Evolutionary conservation across 768 basidiomycete genomes (phyloP), one percentile per base, ranked within the genome.

Genomic region (Pleurotus ostreatus): DNA sequence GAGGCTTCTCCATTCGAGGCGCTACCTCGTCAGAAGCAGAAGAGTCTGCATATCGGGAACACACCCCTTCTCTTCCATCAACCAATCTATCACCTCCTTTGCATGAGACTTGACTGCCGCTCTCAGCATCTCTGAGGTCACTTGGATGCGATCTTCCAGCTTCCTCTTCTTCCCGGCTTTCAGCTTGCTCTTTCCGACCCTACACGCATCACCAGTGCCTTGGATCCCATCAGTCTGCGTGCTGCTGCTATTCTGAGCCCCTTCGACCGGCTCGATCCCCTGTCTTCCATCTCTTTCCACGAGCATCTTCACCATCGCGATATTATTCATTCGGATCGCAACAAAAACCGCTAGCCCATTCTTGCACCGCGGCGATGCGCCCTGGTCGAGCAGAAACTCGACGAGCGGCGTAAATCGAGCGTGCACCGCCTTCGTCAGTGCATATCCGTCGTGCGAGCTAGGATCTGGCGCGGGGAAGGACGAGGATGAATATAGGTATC

Each of bases 391-490:
- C 13, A 98, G 77, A 61, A 91, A 86, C 20, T 68, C 72, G 1
- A 94, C 74, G 6, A 97, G 80, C 2, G 85, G 83, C 1, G 77
- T 55, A 59, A 86, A 86, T 18, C 74, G 73, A 0, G 80, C 83
- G 38, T 85, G 76, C 1, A 93, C 89, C 1, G 94, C 92, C 60
- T 82, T 85, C 13, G 84, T 84, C 40, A 97, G 82, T 0, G 88
- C 86, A 64, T 94, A 97, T 1, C 94, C 95, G 2, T 81, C 76
- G 67, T 90, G 77, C 6, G 89, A 81, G 67, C 95, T 83, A 11
- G 78, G 65, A 26, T 85, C 72, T 1, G 84, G 79, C 1, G 62
- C 55, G 18, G 77, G 62, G 15, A 78, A 65, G 6, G 64, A 69
- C 5, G 79, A 71, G 7, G 65, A 66, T 20, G 65, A 57, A 62